Conservation (phyloP, 2,329 filamentous ascomycete species). For the Zasmidium angulare region DNA sequence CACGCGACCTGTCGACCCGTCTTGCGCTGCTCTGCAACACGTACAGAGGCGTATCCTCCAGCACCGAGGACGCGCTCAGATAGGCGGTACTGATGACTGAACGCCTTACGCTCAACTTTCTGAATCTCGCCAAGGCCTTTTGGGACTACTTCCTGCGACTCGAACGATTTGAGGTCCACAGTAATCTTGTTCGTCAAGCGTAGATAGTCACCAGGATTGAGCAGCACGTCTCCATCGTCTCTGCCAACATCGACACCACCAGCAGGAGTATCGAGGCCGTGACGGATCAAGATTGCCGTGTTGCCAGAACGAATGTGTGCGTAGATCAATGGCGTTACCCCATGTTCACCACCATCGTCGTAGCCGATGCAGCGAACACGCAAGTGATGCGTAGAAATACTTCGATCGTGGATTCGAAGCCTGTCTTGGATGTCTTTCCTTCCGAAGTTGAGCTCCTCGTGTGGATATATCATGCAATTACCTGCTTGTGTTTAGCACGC, state of each 20-base stretch:
- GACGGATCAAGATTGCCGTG: conserved; percentile 39
- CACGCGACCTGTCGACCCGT: conserved; percentile 65
- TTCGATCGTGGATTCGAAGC: conserved; percentile 30
- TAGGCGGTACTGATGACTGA: conserved; percentile 51
- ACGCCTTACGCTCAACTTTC: conserved; percentile 33
- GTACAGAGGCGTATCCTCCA: conserved; percentile 56
- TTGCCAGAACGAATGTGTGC: conserved; percentile 48
- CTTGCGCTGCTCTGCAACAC: conserved; percentile 53
- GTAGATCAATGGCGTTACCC: conserved; percentile 48
- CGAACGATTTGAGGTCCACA: conserved; percentile 27
- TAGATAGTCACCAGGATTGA: conserved; percentile 46
- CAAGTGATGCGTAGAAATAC: conserved; percentile 49
- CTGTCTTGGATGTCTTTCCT: conserved; percentile 25
- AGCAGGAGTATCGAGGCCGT: conserved; percentile 25
- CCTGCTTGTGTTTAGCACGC: conserved; percentile 1
- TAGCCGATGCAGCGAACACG: conserved; percentile 49
- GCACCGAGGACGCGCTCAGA: conserved; percentile 53
- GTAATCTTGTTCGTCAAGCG: conserved; percentile 31
- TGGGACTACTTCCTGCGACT: not conserved
- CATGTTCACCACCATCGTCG: conserved; percentile 36
- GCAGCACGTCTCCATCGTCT: conserved; percentile 39
- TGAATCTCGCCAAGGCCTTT: conserved; percentile 5
- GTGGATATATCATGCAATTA: conserved; percentile 6
- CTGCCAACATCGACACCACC: conserved; percentile 28
- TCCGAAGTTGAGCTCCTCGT: conserved; percentile 33